A percentile compares a stretch with the other conserved stretches of the same genome.
phyloP scores from a whole-genome alignment of 108 stramenopile genomes.

The Pseudonitzschia multiseries region DNA sequence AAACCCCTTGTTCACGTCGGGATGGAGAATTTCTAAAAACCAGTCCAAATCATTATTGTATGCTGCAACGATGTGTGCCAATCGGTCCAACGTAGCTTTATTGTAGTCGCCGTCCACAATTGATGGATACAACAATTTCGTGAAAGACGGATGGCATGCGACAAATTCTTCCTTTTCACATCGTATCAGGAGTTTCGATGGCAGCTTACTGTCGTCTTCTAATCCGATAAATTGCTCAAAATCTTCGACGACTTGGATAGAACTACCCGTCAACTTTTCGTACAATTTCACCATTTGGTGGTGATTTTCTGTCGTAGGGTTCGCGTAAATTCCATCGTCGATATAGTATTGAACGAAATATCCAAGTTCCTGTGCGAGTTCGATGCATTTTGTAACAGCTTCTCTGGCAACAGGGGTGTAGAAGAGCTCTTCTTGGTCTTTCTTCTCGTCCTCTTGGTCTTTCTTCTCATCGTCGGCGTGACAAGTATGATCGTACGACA shows the following conservation, averaged over 20 bases:
- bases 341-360: conserved; percentile 59
- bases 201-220: conserved; percentile 20
- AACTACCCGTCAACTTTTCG: conserved; percentile 45
- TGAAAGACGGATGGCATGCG: neutral
- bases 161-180: conserved; percentile 1
- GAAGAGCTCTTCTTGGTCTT: conserved; percentile 26
- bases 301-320: conserved; percentile 34
- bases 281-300: conserved; percentile 41
- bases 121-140: neutral
- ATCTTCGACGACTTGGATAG: conserved; percentile 28
- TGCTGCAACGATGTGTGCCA: conserved; percentile 5
- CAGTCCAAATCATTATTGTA: conserved; percentile 7
- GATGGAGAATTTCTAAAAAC: conserved; percentile 59
- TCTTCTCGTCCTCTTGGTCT: conserved; percentile 2
- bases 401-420: conserved; percentile 29
- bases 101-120: neutral
- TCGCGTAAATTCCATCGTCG: conserved; percentile 54
- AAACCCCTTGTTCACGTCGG: conserved; percentile 54
- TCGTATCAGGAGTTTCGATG: conserved; percentile 57
- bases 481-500: conserved; percentile 1
- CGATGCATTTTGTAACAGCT: conserved; percentile 29
- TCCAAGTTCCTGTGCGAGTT: conserved; percentile 43
- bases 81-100: neutral
- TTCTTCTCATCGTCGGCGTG: neutral
- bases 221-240: conserved; percentile 25